Evolutionary conservation across 2,329 filamentous ascomycete genomes (phyloP), one percentile per base, ranked within the genome.

Genomic region (Calycina herbarum): DNA sequence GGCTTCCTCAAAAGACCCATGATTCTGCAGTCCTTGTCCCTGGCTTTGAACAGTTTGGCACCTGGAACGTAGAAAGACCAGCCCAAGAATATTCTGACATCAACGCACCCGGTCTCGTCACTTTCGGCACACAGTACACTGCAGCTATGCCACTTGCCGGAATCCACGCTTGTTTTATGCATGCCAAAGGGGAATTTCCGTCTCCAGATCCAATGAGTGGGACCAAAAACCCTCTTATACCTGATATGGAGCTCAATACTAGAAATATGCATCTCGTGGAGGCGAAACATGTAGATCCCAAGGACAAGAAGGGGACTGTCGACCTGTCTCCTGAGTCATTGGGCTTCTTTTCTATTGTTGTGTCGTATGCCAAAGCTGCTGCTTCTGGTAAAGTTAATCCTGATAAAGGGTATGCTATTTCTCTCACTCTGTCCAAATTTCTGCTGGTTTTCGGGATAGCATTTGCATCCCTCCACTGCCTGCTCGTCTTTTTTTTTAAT

Each of bases 41-140:
- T 20, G 45, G 45, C 45, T 48, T 48, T n/a, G 45, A 48, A 48
- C n/a, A 20, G 3, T 48, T 20, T 48, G 45, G 45, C 7, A 48
- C 45, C n/a, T 48, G 45, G 45, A 48, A 48, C n/a, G 45, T 48
- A 15, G n/a, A 48, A 48, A 48, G 45, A 48, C 45, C 45, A n/a
- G 45, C 7, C 5, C n/a, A 48, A 48, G 45, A 48, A 24, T 48
- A 48, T 15, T 10, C n/a, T 4, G 45, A 48, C 45, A 48, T 48
- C 45, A 48, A 48, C 2, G 17, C 45, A 48, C 45, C 45, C 4
- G 45, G 45, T 48, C 45, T 48, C n/a, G 45, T 48, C 45, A 48
- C 45, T 10, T 48, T 48, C 10, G 45, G 45, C 2, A 48, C 45
- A 24, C 45, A 48, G 17, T 48, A 20, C 3, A 48, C 45, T 3